phyloP scores from a whole-genome alignment of 176 grass and related monocot genomes.

The Eleusine indica region DNA sequence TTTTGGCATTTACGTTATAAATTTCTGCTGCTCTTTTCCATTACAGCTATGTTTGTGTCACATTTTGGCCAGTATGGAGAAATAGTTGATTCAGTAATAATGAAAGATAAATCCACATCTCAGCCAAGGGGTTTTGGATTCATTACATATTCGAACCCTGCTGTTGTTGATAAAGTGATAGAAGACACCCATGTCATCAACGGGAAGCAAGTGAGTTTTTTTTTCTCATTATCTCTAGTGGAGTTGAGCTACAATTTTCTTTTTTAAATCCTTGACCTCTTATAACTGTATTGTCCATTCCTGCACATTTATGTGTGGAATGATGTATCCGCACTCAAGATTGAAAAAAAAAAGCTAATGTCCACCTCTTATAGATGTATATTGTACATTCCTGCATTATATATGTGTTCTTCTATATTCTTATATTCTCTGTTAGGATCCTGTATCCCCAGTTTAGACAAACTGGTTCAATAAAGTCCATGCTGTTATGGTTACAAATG shows the following conservation, averaged over 20 bases:
- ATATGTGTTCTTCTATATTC: neutral
- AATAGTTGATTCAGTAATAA: slow-evolving; percentile 91
- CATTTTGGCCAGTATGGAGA: slow-evolving; percentile 90
- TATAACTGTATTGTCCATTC: slow-evolving; percentile 7
- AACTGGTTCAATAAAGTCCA: neutral
- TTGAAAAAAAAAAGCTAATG: too few relatives aligned
- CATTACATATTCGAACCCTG: slow-evolving; percentile 82
- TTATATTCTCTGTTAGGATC: neutral
- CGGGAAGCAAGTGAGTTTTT: slow-evolving; percentile 78
- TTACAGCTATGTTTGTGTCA: slow-evolving; percentile 59
- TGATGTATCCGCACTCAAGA: neutral
- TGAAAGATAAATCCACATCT: slow-evolving; percentile 79
- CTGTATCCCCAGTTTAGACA: neutral
- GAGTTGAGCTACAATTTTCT: neutral
- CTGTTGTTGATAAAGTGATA: slow-evolving; percentile 79
- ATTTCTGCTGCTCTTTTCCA: slow-evolving; percentile 24
- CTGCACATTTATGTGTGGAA: neutral
- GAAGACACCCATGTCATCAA: slow-evolving; percentile 79
- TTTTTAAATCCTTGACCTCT: neutral
- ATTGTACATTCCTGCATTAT: slow-evolving; percentile 11
- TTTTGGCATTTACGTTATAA: slow-evolving; percentile 10
- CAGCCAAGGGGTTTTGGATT: slow-evolving; percentile 96
- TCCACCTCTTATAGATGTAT: neutral
- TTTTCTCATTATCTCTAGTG: neutral
- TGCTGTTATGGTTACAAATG: neutral